phyloP scores from a whole-genome alignment of 2,329 filamentous ascomycete species.

The Coniochaeta sp. region DNA sequence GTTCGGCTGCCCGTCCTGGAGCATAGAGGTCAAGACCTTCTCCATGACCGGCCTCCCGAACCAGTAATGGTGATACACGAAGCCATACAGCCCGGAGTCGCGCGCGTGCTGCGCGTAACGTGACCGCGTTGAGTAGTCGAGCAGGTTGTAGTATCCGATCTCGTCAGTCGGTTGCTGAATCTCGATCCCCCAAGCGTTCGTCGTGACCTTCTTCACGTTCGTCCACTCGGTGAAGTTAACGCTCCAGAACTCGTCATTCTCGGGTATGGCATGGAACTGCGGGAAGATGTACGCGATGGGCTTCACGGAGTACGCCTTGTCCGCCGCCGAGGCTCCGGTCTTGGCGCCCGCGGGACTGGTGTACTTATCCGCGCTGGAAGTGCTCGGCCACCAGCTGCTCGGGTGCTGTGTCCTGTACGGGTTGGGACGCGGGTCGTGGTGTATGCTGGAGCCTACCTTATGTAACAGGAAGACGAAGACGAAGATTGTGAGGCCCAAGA shows the following conservation, averaged over 20 bases:
- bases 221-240: conserved; percentile 8
- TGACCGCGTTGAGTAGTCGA: conserved; percentile 1
- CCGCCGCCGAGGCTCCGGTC: not conserved
- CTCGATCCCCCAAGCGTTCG: conserved; percentile 4
- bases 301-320: conserved; percentile 5
- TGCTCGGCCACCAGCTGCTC: not conserved
- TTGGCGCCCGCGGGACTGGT: not conserved
- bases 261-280: conserved; percentile 6
- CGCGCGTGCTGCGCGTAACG: conserved; percentile 3
- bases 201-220: conserved; percentile 4
- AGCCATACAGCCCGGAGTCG: conserved; percentile 5
- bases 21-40: conserved; percentile 2
- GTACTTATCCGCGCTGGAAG: not conserved
- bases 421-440: not conserved
- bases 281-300: conserved; percentile 8
- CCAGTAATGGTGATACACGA: conserved; percentile 8
- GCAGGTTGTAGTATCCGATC: conserved; percentile 8
- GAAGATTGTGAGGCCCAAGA: not conserved
- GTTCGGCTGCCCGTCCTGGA: conserved; percentile 5
- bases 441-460: not conserved
- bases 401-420: not conserved
- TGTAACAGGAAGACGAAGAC: not conserved
- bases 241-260: conserved; percentile 8
- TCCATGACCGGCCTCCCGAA: conserved; percentile 9
- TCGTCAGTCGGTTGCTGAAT: conserved; percentile 4